Base-by-base conservation (phyloP, 768 basidiomycete genomes). In the Pleurotus ostreatus region DNA sequence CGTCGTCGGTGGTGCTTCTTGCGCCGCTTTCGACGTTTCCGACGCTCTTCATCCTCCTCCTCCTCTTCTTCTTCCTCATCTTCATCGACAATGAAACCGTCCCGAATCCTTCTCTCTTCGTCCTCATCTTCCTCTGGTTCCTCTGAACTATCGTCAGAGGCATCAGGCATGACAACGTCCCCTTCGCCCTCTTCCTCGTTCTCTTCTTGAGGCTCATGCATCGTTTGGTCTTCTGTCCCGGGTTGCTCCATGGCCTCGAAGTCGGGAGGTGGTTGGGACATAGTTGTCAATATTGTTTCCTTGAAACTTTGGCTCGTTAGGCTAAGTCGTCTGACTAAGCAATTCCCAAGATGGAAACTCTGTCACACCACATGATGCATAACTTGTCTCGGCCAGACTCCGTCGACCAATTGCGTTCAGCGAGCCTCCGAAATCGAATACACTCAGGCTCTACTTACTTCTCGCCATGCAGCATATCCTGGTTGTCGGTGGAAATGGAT, bases 401-500 rank as follows among this genome's bases (percentile, higher is more conserved):
- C 20, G 46, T 54, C 49, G 16, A 56, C 9, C 30, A 43, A 41
- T 46, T 43, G 6, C 41, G 8, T 11, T 43, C 41, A 43, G 41
- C 41, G 20, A 44, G 20, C 41, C 41, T n/a, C 41, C n/a, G 41
- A 43, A 15, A 9, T 12, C 20, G 41, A 44, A n/a, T 11, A 44
- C 57, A 55, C 68, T 34, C 57, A n/a, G n/a, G n/a, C n/a, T n/a
- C n/a, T n/a, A n/a, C n/a, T n/a, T 76, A 20, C 55, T 34, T 34
- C 30, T 34, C 30, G 30, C 30, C 30, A 53, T 76, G 52, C 80
- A 76, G 54, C 88, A 78, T 65, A 79, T 98, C 38, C 83, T 98
- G n/a, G 93, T 99, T 41, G 82, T 98, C 1, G 97, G 97, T n/a
- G 97, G 97, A 45, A 97, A 97, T 74, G 97, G 97, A 4, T 98